These are phyloP conservation scores for Phytophthora sp. DNA, from an alignment of 352 stramenopile species.

Conservation along the genomic window DNA sequence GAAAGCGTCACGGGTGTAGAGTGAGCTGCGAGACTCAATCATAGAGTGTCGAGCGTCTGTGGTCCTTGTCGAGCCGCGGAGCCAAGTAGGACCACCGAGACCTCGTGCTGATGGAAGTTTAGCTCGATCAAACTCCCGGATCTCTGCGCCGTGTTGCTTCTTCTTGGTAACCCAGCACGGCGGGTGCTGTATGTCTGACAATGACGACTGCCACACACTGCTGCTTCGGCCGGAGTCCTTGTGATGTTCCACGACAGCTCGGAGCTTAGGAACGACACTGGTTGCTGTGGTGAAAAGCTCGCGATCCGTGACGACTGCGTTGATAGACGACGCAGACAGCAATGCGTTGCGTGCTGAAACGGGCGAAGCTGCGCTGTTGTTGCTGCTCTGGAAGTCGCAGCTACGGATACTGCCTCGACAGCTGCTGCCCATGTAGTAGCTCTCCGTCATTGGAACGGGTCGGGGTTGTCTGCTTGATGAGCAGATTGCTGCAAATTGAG, in stretches of 20 bases:
- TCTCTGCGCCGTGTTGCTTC: conserved; percentile 48
- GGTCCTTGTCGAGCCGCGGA: conserved; percentile 1
- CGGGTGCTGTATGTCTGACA: conserved; percentile 10
- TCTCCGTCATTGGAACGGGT: conserved; percentile 37
- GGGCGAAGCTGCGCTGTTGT: conserved; percentile 31
- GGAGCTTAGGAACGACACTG: conserved; percentile 45
- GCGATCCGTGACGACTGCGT: conserved; percentile 35
- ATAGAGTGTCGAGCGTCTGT: conserved; percentile 30
- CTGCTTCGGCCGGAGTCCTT: conserved; percentile 14
- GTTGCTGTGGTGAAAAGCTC: conserved; percentile 42
- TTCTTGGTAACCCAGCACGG: conserved; percentile 47
- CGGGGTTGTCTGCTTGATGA: neutral
- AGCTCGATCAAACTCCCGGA: conserved; percentile 59
- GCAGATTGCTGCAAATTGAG: conserved; percentile 17
- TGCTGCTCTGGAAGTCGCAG: conserved; percentile 43
- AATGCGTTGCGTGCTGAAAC: conserved; percentile 34
- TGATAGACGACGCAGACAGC: conserved; percentile 38
- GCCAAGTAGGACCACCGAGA: conserved; percentile 17
- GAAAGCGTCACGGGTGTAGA: conserved; percentile 22
- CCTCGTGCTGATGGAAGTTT: conserved; percentile 18
- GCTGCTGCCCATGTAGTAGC: conserved; percentile 34
- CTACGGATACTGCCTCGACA: conserved; percentile 38
- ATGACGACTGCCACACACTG: conserved; percentile 12
- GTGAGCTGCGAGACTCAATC: conserved; percentile 29
- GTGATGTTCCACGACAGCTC: conserved; percentile 32